These are phyloP conservation scores for Vitis hybrid DNA, from an alignment of 177 flowering plant species.

Conservation along the genomic window DNA sequence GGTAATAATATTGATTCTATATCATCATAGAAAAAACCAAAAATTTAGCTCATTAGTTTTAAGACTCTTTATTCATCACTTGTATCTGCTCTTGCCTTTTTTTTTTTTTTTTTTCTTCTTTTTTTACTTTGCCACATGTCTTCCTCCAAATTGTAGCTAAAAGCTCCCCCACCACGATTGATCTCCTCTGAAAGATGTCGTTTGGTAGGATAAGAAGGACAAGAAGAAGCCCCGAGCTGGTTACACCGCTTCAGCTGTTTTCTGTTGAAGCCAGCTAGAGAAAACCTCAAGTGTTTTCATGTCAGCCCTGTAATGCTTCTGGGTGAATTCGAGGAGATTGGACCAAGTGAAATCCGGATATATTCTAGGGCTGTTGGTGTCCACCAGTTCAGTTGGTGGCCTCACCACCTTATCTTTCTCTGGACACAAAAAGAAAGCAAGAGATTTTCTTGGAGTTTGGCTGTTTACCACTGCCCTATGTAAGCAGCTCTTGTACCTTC, in stretches of 20 bases:
- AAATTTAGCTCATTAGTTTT: constrained; percentile 6
- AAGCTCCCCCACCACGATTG: too few species aligned
- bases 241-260: constrained; percentile 9
- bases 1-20: constrained; percentile 5
- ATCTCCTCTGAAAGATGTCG: too few species aligned
- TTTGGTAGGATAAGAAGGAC: neutral
- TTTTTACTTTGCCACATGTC: constrained; percentile 14
- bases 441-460: constrained; percentile 48
- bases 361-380: constrained; percentile 30
- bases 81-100: constrained; percentile 6
- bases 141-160: neutral
- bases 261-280: constrained; percentile 59
- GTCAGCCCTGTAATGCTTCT: constrained; percentile 63
- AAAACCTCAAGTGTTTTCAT: constrained; percentile 54
- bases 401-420: constrained; percentile 47
- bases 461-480: constrained; percentile 73
- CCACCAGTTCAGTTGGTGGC: constrained; percentile 56
- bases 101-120: constrained; percentile 6
- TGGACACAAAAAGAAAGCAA: constrained; percentile 69
- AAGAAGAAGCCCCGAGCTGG: neutral
- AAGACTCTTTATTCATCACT: constrained; percentile 11
- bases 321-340: constrained; percentile 50
- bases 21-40: constrained; percentile 12
- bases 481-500: constrained; percentile 61
- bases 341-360: constrained; percentile 71